Base-by-base conservation (phyloP, 2,329 filamentous ascomycete genomes). In the Aciculosporium take region DNA sequence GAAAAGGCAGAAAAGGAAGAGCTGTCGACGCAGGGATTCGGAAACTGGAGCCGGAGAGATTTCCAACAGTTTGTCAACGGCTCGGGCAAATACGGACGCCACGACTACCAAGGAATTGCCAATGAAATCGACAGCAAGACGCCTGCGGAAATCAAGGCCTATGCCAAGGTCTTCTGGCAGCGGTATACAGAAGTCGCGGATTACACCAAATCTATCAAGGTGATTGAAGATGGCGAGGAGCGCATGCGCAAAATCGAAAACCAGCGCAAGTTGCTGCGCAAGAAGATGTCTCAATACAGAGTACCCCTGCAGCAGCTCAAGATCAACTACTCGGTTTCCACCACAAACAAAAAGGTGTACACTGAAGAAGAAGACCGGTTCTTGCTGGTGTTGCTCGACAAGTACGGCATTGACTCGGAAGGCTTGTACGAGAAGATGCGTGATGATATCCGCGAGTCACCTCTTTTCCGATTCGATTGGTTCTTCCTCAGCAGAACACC, bases 301-400 rank as follows among this genome's bases (percentile, higher is more conserved):
- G 89, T 96, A 38, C 93, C 91, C 20, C 72, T 98, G 13, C 91
- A 98, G 61, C 91, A 98, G 62, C 78, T 98, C 55, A 94, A 94
- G 69, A 87, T 98, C 67, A 96, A 94, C 65, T 98, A 98, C 63
- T 94, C 88, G 0, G 91, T 98, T 23, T 94, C 87, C 6, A 98
- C 91, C 2, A 98, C 93, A 8, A 98, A 98, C 74, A 98, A 98
- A 69, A 98, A 98, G 67, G 88, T 98, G 1, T 98, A 98, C 59
- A 96, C 88, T 0, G 93, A 98, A 58, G 91, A 98, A 57, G 91
- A 98, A 60, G 91, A 98, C 57, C 78, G 91, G 3, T 98, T 98
- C 64, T 64, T 98, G 40, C 72, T 98, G 27, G 89, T 98, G 38
- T 81, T 95, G 64, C 72, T 98, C 5, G 87, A 98, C 63, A 84